Evolutionary conservation across 2,329 filamentous ascomycete species (phyloP).

Genomic region (Monilinia fructigena): DNA sequence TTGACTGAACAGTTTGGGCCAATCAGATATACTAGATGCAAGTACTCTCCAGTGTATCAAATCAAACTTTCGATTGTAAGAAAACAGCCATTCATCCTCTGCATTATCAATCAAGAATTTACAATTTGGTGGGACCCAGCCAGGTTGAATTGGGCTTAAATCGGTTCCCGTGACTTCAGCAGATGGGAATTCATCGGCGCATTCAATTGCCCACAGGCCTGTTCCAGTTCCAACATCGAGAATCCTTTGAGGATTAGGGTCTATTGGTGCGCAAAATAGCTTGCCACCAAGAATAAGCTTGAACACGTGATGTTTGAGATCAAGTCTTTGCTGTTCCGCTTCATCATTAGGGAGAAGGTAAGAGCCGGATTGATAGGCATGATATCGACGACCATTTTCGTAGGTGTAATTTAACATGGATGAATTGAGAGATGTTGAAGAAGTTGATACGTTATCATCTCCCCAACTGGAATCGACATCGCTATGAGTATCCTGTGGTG

Average conservation of each 20-base stretch:
- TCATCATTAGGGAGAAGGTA: conserved; percentile 63
- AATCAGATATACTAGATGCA: conserved; percentile 56
- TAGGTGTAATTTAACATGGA: conserved; percentile 51
- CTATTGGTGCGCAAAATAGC: conserved; percentile 54
- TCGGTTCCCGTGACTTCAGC: conserved; percentile 54
- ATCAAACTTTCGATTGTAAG: conserved; percentile 53
- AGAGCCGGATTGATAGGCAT: conserved; percentile 52
- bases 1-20: conserved; percentile 50
- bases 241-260: conserved; percentile 48
- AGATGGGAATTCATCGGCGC: conserved; percentile 50
- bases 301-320: conserved; percentile 47
- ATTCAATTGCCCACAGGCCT: conserved; percentile 59
- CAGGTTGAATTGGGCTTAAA: conserved; percentile 58
- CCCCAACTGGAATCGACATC: conserved; percentile 18
- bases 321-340: conserved; percentile 56
- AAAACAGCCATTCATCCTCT: conserved; percentile 53
- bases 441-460: conserved; percentile 2
- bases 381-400: conserved; percentile 60
- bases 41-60: conserved; percentile 60
- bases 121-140: conserved; percentile 56
- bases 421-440: conserved; percentile 30
- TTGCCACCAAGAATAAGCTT: conserved; percentile 30
- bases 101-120: conserved; percentile 66
- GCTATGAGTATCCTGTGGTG: conserved; percentile 18
- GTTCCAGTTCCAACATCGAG: conserved; percentile 60